Evolutionary conservation across 495 filamentous ascomycete species (phyloP), one percentile per base, ranked within the genome.

Genomic region (Aspergillus asperescens): DNA sequence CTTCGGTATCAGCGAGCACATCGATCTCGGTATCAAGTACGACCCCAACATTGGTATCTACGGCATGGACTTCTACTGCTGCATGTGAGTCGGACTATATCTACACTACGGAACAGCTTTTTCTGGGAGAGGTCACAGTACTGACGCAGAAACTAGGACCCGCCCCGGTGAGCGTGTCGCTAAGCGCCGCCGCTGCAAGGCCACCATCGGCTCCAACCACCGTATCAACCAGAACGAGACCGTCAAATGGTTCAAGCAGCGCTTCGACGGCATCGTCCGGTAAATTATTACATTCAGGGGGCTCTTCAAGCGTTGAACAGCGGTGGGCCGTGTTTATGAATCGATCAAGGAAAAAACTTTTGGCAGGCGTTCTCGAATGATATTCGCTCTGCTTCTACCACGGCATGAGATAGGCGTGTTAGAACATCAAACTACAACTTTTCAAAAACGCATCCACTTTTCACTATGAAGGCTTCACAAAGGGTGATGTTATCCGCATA

Each of bases 21-120:
- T 99, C 76, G 94, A 99, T 85, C 81, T 99, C 68, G 94, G 94
- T 66, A 97, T 99, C 87, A 99, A 99, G 85, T 98, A 98, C 80
- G 93, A 98, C 84, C 93, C 93, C 54, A 88, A 82, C 51, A 97
- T 97, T 64, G 92, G 92, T 82, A 97, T 99, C 77, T 99, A 99
- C 82, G 94, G 94, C 76, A 99, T 99, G 94, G 94, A 99, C 81
- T 99, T 99, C 83, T 99, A 96, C 87, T 89, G 85, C 87, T 96
- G 92, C 89, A 99, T 99, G 94, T 86, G 65, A 78, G 82, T 77
- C 64, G 52, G 34, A 34, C 24, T 38, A 27, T 25, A 35, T 28
- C 15, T 24, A 39, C 41, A 20, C 3, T 35, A 20, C 20, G 34
- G 7, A n/a, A 16, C 18, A 16, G 24, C n/a, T 9, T 38, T 22